Conservation (phyloP, 2,329 filamentous ascomycete species). For the Ceratocystis colombiana region DNA sequence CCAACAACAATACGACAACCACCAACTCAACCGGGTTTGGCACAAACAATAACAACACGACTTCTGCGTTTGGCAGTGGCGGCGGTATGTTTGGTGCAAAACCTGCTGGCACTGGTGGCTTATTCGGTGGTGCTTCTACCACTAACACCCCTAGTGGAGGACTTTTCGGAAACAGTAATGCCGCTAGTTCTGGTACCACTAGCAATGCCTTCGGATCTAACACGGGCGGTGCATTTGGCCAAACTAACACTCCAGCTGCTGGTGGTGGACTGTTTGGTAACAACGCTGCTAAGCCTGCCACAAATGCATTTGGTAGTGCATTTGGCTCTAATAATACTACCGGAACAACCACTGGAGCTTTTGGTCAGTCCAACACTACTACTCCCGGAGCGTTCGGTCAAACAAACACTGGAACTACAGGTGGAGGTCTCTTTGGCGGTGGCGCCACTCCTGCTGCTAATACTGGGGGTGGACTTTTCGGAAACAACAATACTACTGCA, state of each 20-base stretch:
- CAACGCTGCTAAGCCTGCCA: slow-evolving; percentile 29
- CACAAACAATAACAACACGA: slow-evolving; percentile 27
- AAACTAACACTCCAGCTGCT: slow-evolving; percentile 33
- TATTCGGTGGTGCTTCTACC: slow-evolving; percentile 36
- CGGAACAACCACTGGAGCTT: slow-evolving; percentile 26
- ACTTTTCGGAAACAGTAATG: slow-evolving; percentile 32
- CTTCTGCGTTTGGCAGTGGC: slow-evolving; percentile 27
- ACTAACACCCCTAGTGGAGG: slow-evolving; percentile 27
- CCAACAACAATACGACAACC: slow-evolving; percentile 28
- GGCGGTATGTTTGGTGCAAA: slow-evolving; percentile 35
- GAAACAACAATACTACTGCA: slow-evolving; percentile 30
- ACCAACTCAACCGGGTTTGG: slow-evolving; percentile 29
- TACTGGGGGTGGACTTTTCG: slow-evolving; percentile 40
- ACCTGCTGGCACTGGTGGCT: slow-evolving; percentile 30
- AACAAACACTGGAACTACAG: slow-evolving; percentile 29
- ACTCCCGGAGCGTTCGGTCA: slow-evolving; percentile 28
- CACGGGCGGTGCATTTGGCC: slow-evolving; percentile 29
- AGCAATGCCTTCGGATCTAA: slow-evolving; percentile 27
- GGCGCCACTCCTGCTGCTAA: slow-evolving; percentile 23
- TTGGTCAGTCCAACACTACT: slow-evolving; percentile 31
- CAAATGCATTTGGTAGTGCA: slow-evolving; percentile 35
- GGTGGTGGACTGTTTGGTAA: slow-evolving; percentile 30
- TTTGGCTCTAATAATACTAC: slow-evolving; percentile 36
- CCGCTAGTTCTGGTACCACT: slow-evolving; percentile 23
- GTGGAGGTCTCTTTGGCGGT: slow-evolving; percentile 23